Evolutionary conservation across 116 monocot genomes (phyloP), one percentile per base, ranked within the genome.

Genomic region (Cymodocea nodosa): DNA sequence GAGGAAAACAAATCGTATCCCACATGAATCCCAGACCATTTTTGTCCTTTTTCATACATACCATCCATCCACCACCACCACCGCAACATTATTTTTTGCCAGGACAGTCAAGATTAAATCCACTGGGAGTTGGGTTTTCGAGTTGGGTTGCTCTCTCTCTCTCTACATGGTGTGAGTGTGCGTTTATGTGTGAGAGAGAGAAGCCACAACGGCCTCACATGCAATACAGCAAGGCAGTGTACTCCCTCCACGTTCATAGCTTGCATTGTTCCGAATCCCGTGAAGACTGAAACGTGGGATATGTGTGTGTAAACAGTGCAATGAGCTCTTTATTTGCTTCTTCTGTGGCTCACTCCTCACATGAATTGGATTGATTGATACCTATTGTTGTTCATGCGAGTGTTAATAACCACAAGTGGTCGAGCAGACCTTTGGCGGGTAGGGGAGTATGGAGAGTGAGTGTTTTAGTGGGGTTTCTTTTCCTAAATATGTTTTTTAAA

Each of bases 181-280:
- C 5, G 66, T 52, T 12, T 20, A 14, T 23, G 22, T 30, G 72
- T 52, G 40, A 13, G 64, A 54, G 34, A 17, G 52, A 24, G 52
- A 15, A 12, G 35, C 35, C 78, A 80, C 64, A 72, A 75, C 70
- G 67, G 75, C 56, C 36, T 81, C 87, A 87, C 87, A 81, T 87
- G 87, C 76, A 80, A 81, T 81, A 87, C 87, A 87, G 87, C 87
- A 70, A 79, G 76, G 81, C 78, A 63, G 75, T 73, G 81, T 84
- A 67, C 66, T 19, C 40, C 44, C 35, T 71, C 23, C 50, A 64
- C 59, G 64, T 69, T 62, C 65, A 65, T 76, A 19, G 52, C 59
- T 59, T 62, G 57, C 24, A 18, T 6, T 37, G 49, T 71, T 44
- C 63, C 64, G 51, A 55, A 62, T 71, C 66, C 69, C 69, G 76